A percentile compares a stretch with the other conserved stretches of the same genome.
Conservation (phyloP, 108 stramenopile genomes). For the Mediolabrus comicus region DNA sequence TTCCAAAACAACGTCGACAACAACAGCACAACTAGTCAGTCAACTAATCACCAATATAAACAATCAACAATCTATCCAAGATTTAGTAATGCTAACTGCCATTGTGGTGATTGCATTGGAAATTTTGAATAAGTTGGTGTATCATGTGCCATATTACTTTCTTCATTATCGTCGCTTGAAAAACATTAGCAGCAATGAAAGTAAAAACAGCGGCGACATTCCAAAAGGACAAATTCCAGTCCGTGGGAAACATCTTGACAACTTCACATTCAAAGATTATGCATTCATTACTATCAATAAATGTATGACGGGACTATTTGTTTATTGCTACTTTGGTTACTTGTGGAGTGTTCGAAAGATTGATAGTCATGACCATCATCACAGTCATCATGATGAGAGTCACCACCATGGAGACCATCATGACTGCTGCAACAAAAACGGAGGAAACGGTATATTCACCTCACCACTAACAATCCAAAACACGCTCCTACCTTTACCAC, state of each 20-base stretch:
- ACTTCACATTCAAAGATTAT: conserved; percentile 58
- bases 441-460: conserved; percentile 51
- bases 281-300: conserved; percentile 75
- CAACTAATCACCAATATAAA: conserved; percentile 5
- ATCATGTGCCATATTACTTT: conserved; percentile 14
- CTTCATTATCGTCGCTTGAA: not conserved
- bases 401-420: not conserved
- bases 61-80: conserved; percentile 14
- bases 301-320: conserved; percentile 73
- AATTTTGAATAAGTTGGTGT: conserved; percentile 20
- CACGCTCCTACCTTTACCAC: conserved; percentile 59
- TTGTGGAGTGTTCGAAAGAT: conserved; percentile 35
- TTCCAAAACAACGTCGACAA: not conserved
- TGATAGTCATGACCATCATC: not conserved
- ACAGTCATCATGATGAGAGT: conserved; percentile 15
- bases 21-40: not conserved
- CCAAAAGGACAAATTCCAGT: conserved; percentile 60
- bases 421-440: conserved; percentile 11
- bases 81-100: conserved; percentile 26
- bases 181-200: not conserved
- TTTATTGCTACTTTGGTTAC: conserved; percentile 73
- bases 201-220: not conserved
- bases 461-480: conserved; percentile 42
- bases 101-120: conserved; percentile 25
- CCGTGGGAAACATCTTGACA: conserved; percentile 84